A percentile compares a stretch with the other conserved stretches of the same genome.
These are phyloP conservation scores for Elaeagnus macrophylla DNA, from an alignment of 306 rosid genomes.

Conservation along the genomic window DNA sequence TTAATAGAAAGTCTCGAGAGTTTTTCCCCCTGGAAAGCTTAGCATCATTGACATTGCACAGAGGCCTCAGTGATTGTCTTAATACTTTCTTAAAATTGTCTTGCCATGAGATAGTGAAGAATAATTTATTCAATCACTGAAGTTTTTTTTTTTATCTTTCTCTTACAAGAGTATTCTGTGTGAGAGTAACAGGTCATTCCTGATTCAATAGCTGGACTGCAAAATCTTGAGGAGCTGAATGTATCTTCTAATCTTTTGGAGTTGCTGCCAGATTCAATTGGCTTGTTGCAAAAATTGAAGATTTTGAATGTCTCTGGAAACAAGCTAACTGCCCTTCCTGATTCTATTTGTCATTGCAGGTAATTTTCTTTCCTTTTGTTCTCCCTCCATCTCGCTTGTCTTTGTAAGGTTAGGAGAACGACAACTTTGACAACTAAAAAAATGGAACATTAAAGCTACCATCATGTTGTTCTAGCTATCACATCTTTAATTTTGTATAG, in stretches of 20 bases:
- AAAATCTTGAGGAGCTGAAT: constrained; percentile 78
- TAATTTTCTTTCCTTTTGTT: constrained; percentile 12
- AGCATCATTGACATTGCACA: no score
- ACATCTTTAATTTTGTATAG: background rate
- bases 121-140: background rate
- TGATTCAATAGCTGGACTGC: constrained; percentile 61
- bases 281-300: constrained; percentile 68
- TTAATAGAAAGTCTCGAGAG: no score
- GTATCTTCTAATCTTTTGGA: constrained; percentile 57
- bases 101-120: background rate
- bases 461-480: background rate
- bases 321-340: constrained; percentile 72
- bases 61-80: no score
- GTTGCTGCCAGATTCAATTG: constrained; percentile 75
- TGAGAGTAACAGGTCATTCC: constrained; percentile 52
- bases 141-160: constrained; percentile 5
- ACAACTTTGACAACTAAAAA: no score
- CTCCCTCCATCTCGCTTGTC: no score
- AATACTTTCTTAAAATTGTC: background rate
- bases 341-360: constrained; percentile 80
- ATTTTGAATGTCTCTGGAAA: constrained; percentile 61
- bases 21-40: no score
- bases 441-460: no score
- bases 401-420: background rate
- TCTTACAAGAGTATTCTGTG: constrained; percentile 10